These are phyloP conservation scores for Tillandsia fasciculata DNA, from an alignment of 176 grass and related monocot genomes.

Conservation along the genomic window DNA sequence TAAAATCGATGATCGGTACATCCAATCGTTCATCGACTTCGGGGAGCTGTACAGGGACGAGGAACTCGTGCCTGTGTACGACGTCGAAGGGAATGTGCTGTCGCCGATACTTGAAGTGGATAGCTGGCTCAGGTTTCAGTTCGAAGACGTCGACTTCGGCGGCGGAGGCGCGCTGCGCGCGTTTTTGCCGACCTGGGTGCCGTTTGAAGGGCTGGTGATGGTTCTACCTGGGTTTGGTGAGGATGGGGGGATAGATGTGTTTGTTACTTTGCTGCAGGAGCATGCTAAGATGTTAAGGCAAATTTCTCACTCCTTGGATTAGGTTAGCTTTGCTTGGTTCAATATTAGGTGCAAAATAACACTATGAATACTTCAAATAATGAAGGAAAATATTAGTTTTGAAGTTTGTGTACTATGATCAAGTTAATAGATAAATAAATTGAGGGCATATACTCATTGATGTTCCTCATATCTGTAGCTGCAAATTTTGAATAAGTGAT, in stretches of 20 bases:
- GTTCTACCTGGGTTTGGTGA: constrained; percentile 29
- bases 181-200: constrained; percentile 27
- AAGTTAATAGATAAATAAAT: too few relatives aligned
- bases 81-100: constrained; percentile 18
- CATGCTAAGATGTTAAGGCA: constrained; percentile 19
- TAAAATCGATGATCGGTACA: constrained; percentile 15
- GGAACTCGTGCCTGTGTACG: constrained; percentile 12
- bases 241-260: constrained; percentile 30
- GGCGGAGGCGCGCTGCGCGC: constrained; percentile 22
- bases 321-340: background rate
- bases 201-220: constrained; percentile 38
- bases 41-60: constrained; percentile 23
- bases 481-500: too few relatives aligned
- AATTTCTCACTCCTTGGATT: constrained; percentile 33
- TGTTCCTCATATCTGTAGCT: too few relatives aligned
- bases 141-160: constrained; percentile 34
- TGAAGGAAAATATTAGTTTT: too few relatives aligned
- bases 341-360: background rate
- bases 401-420: too few relatives aligned
- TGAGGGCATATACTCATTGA: too few relatives aligned
- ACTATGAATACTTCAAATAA: too few relatives aligned
- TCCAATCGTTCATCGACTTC: constrained; percentile 57
- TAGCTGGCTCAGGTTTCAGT: constrained; percentile 35
- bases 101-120: constrained; percentile 27
- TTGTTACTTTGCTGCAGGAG: constrained; percentile 29